These are phyloP conservation scores for Solanum peruvianum DNA, from an alignment of 257 asterid genomes.

Conservation along the genomic window DNA sequence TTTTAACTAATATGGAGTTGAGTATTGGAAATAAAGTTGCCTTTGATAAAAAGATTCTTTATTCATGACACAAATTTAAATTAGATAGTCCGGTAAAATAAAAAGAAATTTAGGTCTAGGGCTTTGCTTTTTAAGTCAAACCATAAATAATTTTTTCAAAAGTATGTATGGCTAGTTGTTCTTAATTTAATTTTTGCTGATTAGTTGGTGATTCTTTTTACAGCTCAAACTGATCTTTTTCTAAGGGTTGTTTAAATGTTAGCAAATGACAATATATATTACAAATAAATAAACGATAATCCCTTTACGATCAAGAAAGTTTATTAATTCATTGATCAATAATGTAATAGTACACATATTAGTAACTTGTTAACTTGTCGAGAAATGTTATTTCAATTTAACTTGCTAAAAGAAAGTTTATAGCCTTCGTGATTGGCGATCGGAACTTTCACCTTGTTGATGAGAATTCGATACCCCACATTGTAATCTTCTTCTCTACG, in stretches of 20 bases:
- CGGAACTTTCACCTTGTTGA: too few relatives aligned
- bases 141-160: not conserved
- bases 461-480: too few relatives aligned
- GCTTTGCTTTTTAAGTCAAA: not conserved
- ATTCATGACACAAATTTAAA: not conserved
- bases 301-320: not conserved
- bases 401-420: too few relatives aligned
- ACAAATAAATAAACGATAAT: not conserved
- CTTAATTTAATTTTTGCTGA: not conserved
- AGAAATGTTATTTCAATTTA: not conserved
- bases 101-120: not conserved
- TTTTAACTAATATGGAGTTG: rapidly evolving
- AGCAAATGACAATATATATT: not conserved
- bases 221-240: not conserved
- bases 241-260: not conserved
- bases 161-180: not conserved
- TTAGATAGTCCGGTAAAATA: not conserved
- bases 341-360: not conserved
- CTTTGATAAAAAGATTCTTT: not conserved
- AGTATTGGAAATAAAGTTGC: not conserved
- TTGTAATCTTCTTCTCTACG: rapidly evolving
- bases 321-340: not conserved
- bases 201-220: not conserved
- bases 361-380: not conserved
- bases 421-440: too few relatives aligned